Base-by-base conservation (phyloP, 345 rosid species). In the Aegle marmelos region DNA sequence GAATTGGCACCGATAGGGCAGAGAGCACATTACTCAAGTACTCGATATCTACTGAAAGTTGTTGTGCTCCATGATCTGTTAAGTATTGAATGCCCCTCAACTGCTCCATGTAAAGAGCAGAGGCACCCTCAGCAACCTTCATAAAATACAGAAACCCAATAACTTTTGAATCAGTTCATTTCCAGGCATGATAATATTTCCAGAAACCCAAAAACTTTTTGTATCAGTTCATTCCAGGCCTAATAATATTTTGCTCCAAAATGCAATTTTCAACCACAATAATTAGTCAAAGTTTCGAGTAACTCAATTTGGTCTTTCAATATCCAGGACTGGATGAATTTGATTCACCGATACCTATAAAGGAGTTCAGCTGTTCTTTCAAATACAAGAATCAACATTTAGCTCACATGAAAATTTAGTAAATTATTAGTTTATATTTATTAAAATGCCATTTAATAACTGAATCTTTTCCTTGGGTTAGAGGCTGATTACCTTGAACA, bases 81-180 rank as follows among this genome's bases (percentile, higher is more conserved):
- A 92, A 78, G 74, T 91, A 84, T 82, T 92, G 97, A 83, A 96
- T 92, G 22, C 97, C 98, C 63, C 99, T 86, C 78, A 96, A 79
- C 84, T 96, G 99, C 85, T 96, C 99, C 90, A 91, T 85, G 89
- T 94, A 96, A 73, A 92, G 89, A 14, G 95, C 94, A 3, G 95
- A 90, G 66, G 99, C 97, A 17, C 99, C 97, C 82, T 96, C 99
- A 2, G 97, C 99, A 80, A 96, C 97, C 99, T 93, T 71, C 14
- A 39, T 27, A 58, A 74, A 4, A 80, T n/a, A 59, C n/a, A 73
- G 53, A 62, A 63, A 10, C 41, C 41, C n/a, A 11, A 36, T 34
- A 34, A 69, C 48, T 37, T 25, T 27, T 5, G 37, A 6, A 54
- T 62, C 28, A 61, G 64, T 74, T 57, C 22, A 57, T 37, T 48